A percentile compares a stretch with the other conserved stretches of the same genome.
phyloP scores from a whole-genome alignment of 2,329 filamentous ascomycete species.

The Aspergillus sp. region DNA sequence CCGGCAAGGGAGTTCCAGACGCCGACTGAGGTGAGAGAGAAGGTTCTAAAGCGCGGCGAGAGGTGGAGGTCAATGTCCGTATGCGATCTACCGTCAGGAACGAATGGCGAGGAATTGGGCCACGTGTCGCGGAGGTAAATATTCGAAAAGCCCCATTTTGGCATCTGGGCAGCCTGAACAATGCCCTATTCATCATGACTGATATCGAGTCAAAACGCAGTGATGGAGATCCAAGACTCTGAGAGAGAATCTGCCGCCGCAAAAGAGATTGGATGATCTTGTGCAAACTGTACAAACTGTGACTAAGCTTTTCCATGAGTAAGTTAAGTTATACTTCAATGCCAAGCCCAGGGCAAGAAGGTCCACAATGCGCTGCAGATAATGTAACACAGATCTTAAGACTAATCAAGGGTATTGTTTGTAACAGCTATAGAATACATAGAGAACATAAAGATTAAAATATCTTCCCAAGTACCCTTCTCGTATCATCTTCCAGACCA shows the following conservation, averaged over 20 bases:
- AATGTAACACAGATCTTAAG: background rate
- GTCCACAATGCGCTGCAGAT: background rate
- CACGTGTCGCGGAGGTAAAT: constrained; percentile 33
- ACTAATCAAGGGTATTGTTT: constrained; percentile 6
- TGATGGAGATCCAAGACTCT: background rate
- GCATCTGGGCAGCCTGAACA: constrained; percentile 37
- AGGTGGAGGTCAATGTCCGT: constrained; percentile 29
- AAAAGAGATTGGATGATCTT: background rate
- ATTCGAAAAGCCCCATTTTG: constrained; percentile 35
- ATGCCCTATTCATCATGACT: constrained; percentile 36
- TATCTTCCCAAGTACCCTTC: constrained; percentile 52
- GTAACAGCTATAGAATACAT: constrained; percentile 13
- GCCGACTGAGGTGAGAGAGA: constrained; percentile 22
- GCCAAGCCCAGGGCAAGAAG: background rate
- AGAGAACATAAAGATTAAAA: constrained; percentile 35
- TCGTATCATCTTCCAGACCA: constrained; percentile 43
- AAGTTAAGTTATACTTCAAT: background rate
- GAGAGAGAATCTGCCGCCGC: background rate
- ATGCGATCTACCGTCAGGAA: constrained; percentile 20
- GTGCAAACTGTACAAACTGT: constrained; percentile 15
- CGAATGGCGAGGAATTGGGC: constrained; percentile 28
- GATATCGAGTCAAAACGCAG: background rate
- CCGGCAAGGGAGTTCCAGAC: constrained; percentile 1
- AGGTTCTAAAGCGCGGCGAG: constrained; percentile 30
- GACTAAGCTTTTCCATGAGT: background rate